phyloP scores from a whole-genome alignment of 257 asterid species.

The Nicotiana tabacum region DNA sequence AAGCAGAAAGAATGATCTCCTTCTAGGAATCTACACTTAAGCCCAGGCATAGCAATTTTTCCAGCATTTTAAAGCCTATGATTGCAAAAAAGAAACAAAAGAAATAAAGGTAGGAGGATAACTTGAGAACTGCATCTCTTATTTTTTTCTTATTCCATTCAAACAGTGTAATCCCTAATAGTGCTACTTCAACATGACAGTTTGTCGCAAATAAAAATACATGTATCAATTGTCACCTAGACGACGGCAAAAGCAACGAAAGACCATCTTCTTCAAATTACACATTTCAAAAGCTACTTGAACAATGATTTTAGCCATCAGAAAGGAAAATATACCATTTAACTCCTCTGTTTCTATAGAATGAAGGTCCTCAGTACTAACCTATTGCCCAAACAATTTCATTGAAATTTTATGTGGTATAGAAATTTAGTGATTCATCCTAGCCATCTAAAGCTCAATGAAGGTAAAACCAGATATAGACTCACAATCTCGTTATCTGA shows the following conservation, averaged over 20 bases:
- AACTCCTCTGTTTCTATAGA: neutral
- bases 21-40: too few species aligned
- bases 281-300: neutral
- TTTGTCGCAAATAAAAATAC: neutral
- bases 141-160: neutral
- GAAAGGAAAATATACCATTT: neutral
- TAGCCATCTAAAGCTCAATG: neutral
- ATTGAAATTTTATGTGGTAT: neutral
- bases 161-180: constrained; percentile 2
- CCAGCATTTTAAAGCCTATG: too few species aligned
- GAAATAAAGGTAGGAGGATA: too few species aligned
- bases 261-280: neutral
- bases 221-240: neutral
- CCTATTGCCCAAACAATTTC: neutral
- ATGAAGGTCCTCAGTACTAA: neutral
- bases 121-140: neutral
- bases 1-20: too few species aligned
- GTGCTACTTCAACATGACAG: neutral
- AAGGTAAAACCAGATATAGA: neutral
- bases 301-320: neutral
- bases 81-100: too few species aligned
- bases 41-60: too few species aligned
- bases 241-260: neutral
- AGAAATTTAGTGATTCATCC: neutral
- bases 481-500: neutral